Percentiles rank a stretch among this genome's conserved stretches.
Conservation (phyloP, 2,329 filamentous ascomycete species). For the Pseudocercospora pini-densiflorae region DNA sequence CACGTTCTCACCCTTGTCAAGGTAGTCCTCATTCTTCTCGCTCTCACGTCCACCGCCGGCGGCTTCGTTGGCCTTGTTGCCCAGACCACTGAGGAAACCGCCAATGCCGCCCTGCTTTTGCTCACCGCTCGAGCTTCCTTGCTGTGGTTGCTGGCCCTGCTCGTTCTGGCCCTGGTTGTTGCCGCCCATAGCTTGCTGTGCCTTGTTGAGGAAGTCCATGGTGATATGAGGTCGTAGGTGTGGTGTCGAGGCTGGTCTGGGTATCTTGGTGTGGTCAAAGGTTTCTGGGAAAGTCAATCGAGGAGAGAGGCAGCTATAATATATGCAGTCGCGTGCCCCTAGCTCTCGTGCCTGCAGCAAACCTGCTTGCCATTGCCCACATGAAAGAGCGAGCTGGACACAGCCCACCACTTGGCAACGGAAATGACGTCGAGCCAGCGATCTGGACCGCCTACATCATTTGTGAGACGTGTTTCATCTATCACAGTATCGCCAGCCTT, state of each 20-base stretch:
- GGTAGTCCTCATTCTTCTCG: conserved; percentile 75
- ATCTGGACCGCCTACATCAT: background rate
- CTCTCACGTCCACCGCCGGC: conserved; percentile 75
- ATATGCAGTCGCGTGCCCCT: conserved; percentile 16
- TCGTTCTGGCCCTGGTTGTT: conserved; percentile 35
- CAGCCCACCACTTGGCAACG: conserved; percentile 29
- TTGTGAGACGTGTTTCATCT: conserved; percentile 13
- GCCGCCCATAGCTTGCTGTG: conserved; percentile 48
- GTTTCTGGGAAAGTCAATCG: conserved; percentile 2
- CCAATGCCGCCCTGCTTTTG: conserved; percentile 43
- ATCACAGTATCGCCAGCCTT: conserved; percentile 9
- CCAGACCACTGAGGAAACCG: conserved; percentile 62
- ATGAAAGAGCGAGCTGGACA: conserved; percentile 13
- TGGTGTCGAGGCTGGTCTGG: background rate
- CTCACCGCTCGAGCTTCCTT: conserved; percentile 32
- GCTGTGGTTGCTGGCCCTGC: conserved; percentile 20
- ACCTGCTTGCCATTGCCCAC: conserved; percentile 11
- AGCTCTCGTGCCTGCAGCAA: conserved; percentile 20
- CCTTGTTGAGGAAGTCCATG: conserved; percentile 52
- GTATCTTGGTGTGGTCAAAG: background rate
- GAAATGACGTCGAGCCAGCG: conserved; percentile 10
- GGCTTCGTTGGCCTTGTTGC: conserved; percentile 71
- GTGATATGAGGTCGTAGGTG: conserved; percentile 16
- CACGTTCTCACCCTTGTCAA: conserved; percentile 71
- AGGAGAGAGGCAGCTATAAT: background rate